These are phyloP conservation scores for Aegilops umbellulata DNA, from an alignment of 176 grass and related monocot species.

Conservation along the genomic window DNA sequence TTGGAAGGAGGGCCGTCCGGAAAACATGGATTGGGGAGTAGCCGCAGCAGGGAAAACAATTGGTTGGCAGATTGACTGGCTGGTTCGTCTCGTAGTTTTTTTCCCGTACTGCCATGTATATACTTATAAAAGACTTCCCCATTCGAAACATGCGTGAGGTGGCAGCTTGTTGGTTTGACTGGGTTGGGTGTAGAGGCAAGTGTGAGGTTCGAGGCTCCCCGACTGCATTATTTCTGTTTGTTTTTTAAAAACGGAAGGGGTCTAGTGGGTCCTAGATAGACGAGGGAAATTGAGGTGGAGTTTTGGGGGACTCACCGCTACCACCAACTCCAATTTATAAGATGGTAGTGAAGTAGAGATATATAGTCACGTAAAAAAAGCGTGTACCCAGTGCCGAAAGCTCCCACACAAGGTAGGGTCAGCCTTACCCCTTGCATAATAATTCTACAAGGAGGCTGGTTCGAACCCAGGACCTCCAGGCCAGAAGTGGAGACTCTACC, in stretches of 20 bases:
- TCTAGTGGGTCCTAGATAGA: background rate
- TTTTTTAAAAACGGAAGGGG: background rate
- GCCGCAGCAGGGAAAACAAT: background rate
- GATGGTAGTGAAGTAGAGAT: too few relatives aligned
- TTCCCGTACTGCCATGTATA: background rate
- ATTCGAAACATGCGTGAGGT: background rate
- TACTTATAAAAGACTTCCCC: background rate
- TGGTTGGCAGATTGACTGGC: background rate
- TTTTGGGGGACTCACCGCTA: background rate
- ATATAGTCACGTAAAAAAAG: background rate
- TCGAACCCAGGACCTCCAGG: background rate
- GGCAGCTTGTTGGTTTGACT: background rate
- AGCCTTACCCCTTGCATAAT: background rate
- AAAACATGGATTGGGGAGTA: background rate
- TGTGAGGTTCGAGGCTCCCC: background rate
- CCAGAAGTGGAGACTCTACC: background rate
- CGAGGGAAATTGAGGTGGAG: background rate
- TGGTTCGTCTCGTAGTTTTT: background rate
- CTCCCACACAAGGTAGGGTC: too few relatives aligned
- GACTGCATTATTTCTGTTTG: background rate
- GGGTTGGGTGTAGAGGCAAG: background rate
- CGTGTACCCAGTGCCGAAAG: background rate
- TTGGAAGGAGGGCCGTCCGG: background rate
- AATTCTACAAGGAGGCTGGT: background rate
- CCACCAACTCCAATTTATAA: too few relatives aligned